Conservation (phyloP, 2,329 filamentous ascomycete species). For the Scorias spongiosa region DNA sequence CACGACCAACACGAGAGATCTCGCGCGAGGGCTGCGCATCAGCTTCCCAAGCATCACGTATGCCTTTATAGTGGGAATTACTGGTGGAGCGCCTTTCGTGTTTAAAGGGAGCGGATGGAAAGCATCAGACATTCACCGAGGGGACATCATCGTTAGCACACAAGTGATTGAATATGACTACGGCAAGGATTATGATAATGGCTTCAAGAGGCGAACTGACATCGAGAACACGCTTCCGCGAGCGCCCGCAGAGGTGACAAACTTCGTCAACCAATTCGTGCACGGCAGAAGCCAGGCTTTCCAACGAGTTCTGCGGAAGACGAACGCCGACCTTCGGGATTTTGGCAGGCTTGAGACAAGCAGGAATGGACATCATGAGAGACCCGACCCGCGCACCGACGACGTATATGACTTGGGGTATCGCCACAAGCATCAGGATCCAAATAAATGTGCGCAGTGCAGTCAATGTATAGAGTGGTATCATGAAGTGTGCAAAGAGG, state of each 20-base stretch:
- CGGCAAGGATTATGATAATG: slow-evolving; percentile 12
- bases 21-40: slow-evolving; percentile 3
- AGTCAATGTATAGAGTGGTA: slow-evolving; percentile 3
- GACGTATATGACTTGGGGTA: slow-evolving; percentile 9
- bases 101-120: background rate
- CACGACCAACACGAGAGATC: slow-evolving; percentile 3
- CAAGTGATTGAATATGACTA: slow-evolving; percentile 16
- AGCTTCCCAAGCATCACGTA: slow-evolving; percentile 11
- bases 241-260: slow-evolving; percentile 1
- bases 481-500: slow-evolving; percentile 4
- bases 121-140: slow-evolving; percentile 11
- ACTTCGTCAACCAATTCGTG: background rate
- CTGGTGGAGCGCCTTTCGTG: slow-evolving; percentile 6
- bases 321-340: background rate
- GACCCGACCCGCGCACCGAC: slow-evolving; percentile 4
- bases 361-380: background rate
- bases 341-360: background rate
- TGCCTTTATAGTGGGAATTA: slow-evolving; percentile 10
- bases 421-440: slow-evolving; percentile 12
- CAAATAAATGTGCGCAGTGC: slow-evolving; percentile 1
- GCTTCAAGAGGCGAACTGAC: slow-evolving; percentile 10
- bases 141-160: slow-evolving; percentile 20
- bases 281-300: background rate
- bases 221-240: slow-evolving; percentile 6
- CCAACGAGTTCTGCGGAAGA: too few relatives aligned